Percentiles rank a stretch among this genome's conserved stretches.
phyloP scores from a whole-genome alignment of 306 rosid species.

The Sindora glabra region DNA sequence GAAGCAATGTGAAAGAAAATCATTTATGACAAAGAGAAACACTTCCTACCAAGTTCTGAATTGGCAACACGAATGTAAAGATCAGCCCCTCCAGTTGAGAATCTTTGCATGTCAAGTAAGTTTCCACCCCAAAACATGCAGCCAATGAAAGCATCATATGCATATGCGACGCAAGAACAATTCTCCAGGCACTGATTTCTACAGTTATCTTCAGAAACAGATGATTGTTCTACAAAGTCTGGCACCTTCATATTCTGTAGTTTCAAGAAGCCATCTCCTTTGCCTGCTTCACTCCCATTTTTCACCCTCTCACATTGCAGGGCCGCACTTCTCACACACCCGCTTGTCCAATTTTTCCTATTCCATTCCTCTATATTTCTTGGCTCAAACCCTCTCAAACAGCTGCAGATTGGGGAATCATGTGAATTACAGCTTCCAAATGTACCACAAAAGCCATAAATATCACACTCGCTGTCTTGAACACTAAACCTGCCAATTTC shows the following conservation, averaged over 20 bases:
- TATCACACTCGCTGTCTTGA: constrained; percentile 6
- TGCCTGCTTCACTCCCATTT: background rate
- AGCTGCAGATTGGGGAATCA: constrained; percentile 13
- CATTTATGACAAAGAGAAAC: background rate
- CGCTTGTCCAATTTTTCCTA: background rate
- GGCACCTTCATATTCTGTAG: constrained; percentile 29
- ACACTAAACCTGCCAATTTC: background rate
- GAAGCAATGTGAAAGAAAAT: too few species aligned
- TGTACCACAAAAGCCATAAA: constrained; percentile 19
- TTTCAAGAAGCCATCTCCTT: constrained; percentile 18
- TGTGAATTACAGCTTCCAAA: background rate
- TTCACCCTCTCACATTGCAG: constrained; percentile 18
- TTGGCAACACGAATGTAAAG: constrained; percentile 3
- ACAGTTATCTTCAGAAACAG: background rate
- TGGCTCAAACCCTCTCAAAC: constrained; percentile 33
- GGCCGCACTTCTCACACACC: constrained; percentile 2
- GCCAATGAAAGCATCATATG: background rate
- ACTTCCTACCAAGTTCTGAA: constrained; percentile 6
- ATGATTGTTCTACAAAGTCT: background rate
- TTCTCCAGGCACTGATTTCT: background rate
- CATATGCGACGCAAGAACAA: constrained; percentile 26
- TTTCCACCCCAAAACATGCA: constrained; percentile 17
- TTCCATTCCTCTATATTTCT: constrained; percentile 9
- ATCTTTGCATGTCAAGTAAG: constrained; percentile 4
- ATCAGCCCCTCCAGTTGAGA: constrained; percentile 9